A percentile compares a stretch with the other conserved stretches of the same genome.
phyloP scores from a whole-genome alignment of 345 rosid genomes.

The Firmiana major region DNA sequence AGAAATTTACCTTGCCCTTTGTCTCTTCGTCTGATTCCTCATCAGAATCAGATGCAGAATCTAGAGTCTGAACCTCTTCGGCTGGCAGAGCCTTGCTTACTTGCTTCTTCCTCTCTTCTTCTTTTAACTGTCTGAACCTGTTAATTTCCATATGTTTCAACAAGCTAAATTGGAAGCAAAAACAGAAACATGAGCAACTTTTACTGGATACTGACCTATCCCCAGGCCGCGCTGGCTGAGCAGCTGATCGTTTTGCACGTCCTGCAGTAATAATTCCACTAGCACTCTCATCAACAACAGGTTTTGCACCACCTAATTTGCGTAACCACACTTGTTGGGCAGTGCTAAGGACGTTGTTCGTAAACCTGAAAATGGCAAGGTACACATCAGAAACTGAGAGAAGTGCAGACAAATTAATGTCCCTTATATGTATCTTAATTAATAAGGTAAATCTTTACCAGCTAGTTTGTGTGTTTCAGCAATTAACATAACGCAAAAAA shows the following conservation, averaged over 20 bases:
- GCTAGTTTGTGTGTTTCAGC: background rate
- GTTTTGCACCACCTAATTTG: constrained; percentile 89
- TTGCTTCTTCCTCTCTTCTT: constrained; percentile 58
- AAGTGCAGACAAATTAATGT: background rate
- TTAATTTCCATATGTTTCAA: constrained; percentile 16
- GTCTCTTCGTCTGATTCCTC: constrained; percentile 56
- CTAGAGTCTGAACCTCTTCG: constrained; percentile 40
- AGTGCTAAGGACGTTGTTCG: constrained; percentile 90
- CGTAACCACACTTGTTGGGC: constrained; percentile 98
- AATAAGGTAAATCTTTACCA: background rate
- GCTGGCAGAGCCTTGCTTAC: constrained; percentile 49
- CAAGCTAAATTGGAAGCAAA: constrained; percentile 9
- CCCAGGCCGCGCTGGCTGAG: constrained; percentile 62
- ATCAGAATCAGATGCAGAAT: constrained; percentile 55
- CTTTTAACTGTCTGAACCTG: constrained; percentile 82
- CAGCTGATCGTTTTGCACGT: constrained; percentile 78
- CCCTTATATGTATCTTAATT: background rate
- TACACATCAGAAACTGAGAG: background rate
- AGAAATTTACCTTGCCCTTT: constrained; percentile 42
- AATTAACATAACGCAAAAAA: background rate
- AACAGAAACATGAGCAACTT: background rate
- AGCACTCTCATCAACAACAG: constrained; percentile 75
- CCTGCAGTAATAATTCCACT: constrained; percentile 91
- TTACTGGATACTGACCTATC: constrained; percentile 48
- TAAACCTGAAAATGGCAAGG: constrained; percentile 56